These are phyloP conservation scores for Trifolium pratense DNA, from an alignment of 306 rosid species.

Conservation along the genomic window DNA sequence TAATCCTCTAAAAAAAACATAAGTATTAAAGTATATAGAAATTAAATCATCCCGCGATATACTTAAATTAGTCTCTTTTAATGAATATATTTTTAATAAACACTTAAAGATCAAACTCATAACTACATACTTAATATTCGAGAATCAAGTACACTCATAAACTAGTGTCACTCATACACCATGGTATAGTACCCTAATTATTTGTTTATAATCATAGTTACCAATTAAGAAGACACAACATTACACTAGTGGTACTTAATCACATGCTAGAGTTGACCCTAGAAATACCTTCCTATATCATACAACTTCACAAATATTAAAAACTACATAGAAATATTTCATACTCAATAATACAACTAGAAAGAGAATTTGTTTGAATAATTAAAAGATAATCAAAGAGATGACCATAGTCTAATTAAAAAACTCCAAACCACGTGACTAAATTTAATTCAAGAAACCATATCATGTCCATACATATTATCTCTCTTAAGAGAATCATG, in stretches of 20 bases:
- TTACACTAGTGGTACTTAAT: conserved; percentile 34
- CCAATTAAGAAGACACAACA: conserved; percentile 25
- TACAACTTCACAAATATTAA: neutral
- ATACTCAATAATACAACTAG: neutral
- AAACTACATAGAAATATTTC: neutral
- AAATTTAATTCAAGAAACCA: conserved; percentile 65
- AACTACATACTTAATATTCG: no score
- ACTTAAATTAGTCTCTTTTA: no score
- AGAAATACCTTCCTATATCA: conserved; percentile 20
- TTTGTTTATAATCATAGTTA: conserved; percentile 27
- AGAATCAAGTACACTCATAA: neutral
- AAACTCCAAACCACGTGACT: conserved; percentile 25
- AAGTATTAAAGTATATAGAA: no score
- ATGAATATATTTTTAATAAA: no score
- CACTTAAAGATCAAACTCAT: neutral
- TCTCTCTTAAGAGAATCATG: conserved; percentile 65
- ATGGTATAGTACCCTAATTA: neutral
- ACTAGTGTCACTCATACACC: neutral
- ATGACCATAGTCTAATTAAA: neutral
- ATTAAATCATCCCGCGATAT: no score
- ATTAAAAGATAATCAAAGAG: neutral
- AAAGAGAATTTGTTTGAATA: neutral
- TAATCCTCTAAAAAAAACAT: no score
- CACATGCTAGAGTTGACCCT: conserved; percentile 78
- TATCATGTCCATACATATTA: conserved; percentile 64